Conservation (phyloP, 129 eudicot species). For the Lactuca sativa region DNA sequence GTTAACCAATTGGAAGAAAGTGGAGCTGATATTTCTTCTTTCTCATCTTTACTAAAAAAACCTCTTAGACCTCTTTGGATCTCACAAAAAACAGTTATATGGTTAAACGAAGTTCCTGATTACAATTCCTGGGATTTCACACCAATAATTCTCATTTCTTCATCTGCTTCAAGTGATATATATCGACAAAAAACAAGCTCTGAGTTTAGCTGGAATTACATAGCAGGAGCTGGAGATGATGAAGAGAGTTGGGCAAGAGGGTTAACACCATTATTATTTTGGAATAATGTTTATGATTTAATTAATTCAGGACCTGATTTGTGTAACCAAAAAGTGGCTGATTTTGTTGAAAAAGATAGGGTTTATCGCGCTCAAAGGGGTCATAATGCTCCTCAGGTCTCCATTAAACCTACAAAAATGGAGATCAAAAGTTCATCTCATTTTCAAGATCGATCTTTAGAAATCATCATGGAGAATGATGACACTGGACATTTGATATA, state of each 20-base stretch:
- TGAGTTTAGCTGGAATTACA: constrained; percentile 91
- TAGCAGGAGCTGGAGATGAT: constrained; percentile 96
- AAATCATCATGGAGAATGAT: constrained; percentile 17
- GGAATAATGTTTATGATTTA: constrained; percentile 75
- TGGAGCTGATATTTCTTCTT: constrained; percentile 83
- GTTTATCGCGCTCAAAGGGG: constrained; percentile 83
- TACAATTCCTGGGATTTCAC: constrained; percentile 88
- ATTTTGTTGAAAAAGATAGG: constrained; percentile 82
- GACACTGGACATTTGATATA: constrained; percentile 31
- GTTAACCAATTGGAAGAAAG: constrained; percentile 59
- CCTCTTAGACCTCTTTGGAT: constrained; percentile 94
- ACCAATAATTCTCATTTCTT: constrained; percentile 89
- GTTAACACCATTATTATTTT: constrained; percentile 71
- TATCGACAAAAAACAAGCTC: constrained; percentile 63
- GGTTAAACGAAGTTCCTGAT: constrained; percentile 97
- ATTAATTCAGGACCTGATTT: constrained; percentile 73
- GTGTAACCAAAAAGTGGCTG: constrained; percentile 84
- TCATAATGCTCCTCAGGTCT: constrained; percentile 70
- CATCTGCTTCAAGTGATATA: constrained; percentile 59
- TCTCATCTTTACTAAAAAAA: constrained; percentile 56
- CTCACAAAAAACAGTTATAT: constrained; percentile 85
- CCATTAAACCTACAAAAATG: constrained; percentile 43
- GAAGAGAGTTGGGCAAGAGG: constrained; percentile 99
- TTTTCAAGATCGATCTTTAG: constrained; percentile 29
- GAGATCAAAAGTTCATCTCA: constrained; percentile 20